Evolutionary conservation across 2,329 filamentous ascomycete genomes (phyloP).

Genomic region (Neofusicoccum sp.): DNA sequence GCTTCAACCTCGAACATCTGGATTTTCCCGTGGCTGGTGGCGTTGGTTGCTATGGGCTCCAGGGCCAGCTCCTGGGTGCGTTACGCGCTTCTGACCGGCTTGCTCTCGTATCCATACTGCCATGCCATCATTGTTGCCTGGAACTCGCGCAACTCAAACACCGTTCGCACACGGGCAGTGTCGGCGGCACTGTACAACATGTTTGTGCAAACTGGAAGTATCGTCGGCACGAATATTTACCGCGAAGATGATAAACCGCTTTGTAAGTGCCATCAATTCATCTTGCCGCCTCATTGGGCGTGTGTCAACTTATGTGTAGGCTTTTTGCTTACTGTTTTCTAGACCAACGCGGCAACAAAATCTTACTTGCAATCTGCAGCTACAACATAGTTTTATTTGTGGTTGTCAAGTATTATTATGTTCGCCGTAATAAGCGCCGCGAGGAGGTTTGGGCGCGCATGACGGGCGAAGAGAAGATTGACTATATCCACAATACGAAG

Average conservation of each 20-base stretch:
- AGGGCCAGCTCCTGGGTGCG: constrained; percentile 46
- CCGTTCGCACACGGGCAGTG: constrained; percentile 53
- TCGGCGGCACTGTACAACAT: constrained; percentile 56
- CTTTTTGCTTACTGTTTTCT: background rate
- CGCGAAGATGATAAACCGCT: constrained; percentile 58
- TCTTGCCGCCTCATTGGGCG: no score
- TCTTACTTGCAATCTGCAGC: constrained; percentile 36
- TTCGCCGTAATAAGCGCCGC: constrained; percentile 41
- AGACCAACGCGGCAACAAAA: constrained; percentile 39
- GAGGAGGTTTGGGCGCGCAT: constrained; percentile 8
- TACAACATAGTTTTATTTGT: constrained; percentile 38
- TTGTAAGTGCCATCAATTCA: constrained; percentile 29
- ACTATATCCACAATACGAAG: constrained; percentile 33
- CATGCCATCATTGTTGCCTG: constrained; percentile 54
- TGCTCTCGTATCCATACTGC: constrained; percentile 54
- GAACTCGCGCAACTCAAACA: constrained; percentile 53
- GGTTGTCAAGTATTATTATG: constrained; percentile 44
- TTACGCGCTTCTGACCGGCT: constrained; percentile 43
- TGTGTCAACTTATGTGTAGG: background rate
- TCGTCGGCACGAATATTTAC: constrained; percentile 56
- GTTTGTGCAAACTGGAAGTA: constrained; percentile 49
- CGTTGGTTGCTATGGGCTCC: constrained; percentile 45
- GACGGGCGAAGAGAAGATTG: constrained; percentile 31
- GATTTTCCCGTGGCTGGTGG: constrained; percentile 54
- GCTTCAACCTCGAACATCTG: constrained; percentile 53